A percentile compares a stretch with the other conserved stretches of the same genome.
These are phyloP conservation scores for Discostella pseudostelligera DNA, from an alignment of 108 stramenopile species.

Conservation along the genomic window DNA sequence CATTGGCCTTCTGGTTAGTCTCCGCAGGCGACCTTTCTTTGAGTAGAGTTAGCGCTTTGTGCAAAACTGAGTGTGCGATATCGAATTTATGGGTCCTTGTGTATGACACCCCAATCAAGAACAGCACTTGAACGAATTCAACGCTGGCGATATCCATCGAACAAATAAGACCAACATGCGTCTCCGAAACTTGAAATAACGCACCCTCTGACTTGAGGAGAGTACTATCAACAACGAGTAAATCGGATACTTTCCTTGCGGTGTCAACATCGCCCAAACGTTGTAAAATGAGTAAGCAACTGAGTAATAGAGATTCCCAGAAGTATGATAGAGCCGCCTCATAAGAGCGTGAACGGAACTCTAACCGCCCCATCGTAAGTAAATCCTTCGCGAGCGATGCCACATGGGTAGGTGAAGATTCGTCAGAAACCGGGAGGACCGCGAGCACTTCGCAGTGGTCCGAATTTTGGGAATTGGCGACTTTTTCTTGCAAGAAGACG, in stretches of 20 bases:
- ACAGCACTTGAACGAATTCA: slow-evolving; percentile 30
- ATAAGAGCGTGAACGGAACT: slow-evolving; percentile 34
- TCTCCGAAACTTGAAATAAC: slow-evolving; percentile 21
- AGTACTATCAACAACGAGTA: slow-evolving; percentile 14
- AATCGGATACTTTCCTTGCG: not conserved
- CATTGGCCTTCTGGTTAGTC: slow-evolving; percentile 1
- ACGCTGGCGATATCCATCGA: slow-evolving; percentile 1
- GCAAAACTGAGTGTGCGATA: slow-evolving; percentile 20
- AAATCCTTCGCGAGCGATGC: slow-evolving; percentile 28
- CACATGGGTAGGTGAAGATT: slow-evolving; percentile 11
- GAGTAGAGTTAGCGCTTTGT: slow-evolving; percentile 11
- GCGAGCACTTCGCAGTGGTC: not conserved
- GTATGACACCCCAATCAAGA: slow-evolving; percentile 29
- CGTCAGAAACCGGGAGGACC: slow-evolving; percentile 1
- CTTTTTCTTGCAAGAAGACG: slow-evolving; percentile 3
- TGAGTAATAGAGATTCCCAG: slow-evolving; percentile 35
- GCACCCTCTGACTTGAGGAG: slow-evolving; percentile 17
- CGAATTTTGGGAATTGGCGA: slow-evolving; percentile 1
- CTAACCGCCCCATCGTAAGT: slow-evolving; percentile 26
- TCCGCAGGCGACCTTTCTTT: slow-evolving; percentile 1
- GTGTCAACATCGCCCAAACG: not conserved
- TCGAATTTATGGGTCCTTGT: slow-evolving; percentile 23
- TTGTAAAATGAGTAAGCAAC: slow-evolving; percentile 5
- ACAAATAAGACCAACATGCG: slow-evolving; percentile 8
- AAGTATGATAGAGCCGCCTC: slow-evolving; percentile 34